phyloP scores from a whole-genome alignment of 129 eudicot species.

The Tanacetum coccineum region DNA sequence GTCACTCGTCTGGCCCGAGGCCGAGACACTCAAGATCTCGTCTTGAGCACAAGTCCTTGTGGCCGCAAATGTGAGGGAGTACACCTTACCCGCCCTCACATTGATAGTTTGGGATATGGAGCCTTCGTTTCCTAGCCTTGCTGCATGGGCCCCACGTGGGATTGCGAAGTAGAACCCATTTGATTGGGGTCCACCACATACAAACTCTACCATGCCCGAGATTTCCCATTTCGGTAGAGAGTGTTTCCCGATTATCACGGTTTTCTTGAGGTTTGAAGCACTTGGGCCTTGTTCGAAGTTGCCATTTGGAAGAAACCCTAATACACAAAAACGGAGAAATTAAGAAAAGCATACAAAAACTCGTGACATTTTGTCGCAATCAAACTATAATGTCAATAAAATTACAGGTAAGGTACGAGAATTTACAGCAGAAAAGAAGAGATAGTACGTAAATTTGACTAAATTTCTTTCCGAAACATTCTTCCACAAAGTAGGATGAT shows the following conservation, averaged over 20 bases:
- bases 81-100: slow-evolving; percentile 28
- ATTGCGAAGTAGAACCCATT: slow-evolving; percentile 50
- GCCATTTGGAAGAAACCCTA: slow-evolving; percentile 41
- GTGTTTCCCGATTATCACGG: slow-evolving; percentile 31
- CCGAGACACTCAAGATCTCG: slow-evolving; percentile 42
- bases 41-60: slow-evolving; percentile 74
- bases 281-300: slow-evolving; percentile 36
- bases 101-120: slow-evolving; percentile 39
- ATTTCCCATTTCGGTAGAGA: slow-evolving; percentile 43
- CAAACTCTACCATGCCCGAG: slow-evolving; percentile 42
- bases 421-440: too few species aligned
- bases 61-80: slow-evolving; percentile 51
- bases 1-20: slow-evolving; percentile 33
- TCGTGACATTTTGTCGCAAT: too few species aligned
- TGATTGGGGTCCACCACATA: slow-evolving; percentile 54
- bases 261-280: slow-evolving; percentile 34
- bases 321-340: not conserved
- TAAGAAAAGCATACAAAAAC: not conserved
- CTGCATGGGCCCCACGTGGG: slow-evolving; percentile 54
- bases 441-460: too few species aligned
- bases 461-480: too few species aligned
- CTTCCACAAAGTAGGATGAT: too few species aligned
- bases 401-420: too few species aligned
- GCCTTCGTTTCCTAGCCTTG: slow-evolving; percentile 60
- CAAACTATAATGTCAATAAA: too few species aligned